Conservation (phyloP, 139 green algal species). For the Chlamydomonas applanata region DNA sequence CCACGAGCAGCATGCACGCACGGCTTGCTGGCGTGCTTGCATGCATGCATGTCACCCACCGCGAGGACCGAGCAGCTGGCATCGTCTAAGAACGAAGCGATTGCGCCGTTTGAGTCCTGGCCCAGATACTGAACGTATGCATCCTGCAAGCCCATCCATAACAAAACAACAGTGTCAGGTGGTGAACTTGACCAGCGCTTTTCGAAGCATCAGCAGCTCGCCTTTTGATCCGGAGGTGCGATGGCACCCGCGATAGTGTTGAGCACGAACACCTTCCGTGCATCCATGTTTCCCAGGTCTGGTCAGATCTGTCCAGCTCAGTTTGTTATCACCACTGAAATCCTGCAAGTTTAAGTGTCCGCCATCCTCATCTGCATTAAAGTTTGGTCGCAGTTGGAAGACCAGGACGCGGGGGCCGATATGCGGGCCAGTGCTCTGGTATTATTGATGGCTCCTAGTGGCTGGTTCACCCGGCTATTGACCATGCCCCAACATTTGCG, state of each 20-base stretch:
- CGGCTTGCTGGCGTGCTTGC: neutral
- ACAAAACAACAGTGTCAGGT: neutral
- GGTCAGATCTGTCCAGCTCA: too few relatives aligned
- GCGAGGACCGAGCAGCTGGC: constrained; percentile 13
- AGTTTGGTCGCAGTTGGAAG: too few relatives aligned
- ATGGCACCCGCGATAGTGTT: constrained; percentile 36
- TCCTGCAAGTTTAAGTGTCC: too few relatives aligned
- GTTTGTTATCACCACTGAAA: too few relatives aligned
- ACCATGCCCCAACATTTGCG: too few relatives aligned
- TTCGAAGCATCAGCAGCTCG: neutral
- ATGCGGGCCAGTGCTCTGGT: too few relatives aligned
- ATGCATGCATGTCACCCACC: neutral
- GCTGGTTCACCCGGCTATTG: too few relatives aligned
- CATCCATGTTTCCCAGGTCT: constrained; percentile 17
- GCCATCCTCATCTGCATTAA: too few relatives aligned
- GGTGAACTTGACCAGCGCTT: neutral
- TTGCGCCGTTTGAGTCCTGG: constrained; percentile 45
- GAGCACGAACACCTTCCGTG: constrained; percentile 44
- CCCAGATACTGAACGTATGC: constrained; percentile 44
- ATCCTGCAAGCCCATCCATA: constrained; percentile 27
- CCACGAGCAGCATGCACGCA: neutral
- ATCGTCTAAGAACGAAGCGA: constrained; percentile 59
- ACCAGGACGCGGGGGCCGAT: too few relatives aligned
- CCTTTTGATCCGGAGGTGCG: constrained; percentile 35
- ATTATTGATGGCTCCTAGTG: too few relatives aligned